Evolutionary conservation across 345 rosid genomes (phyloP).

Genomic region (Aquilaria malaccensis): DNA sequence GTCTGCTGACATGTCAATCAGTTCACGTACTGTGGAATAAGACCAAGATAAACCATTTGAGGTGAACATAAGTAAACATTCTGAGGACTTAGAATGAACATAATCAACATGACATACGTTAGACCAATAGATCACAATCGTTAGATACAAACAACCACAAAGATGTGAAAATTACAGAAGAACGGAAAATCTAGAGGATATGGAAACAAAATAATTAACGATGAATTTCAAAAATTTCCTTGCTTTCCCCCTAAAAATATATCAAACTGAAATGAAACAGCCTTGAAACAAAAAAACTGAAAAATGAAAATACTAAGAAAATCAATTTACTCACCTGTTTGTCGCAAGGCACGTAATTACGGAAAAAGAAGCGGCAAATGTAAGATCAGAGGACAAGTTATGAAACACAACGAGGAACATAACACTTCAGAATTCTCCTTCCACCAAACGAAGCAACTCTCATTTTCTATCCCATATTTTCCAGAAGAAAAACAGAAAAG

Average conservation of each 20-base stretch:
- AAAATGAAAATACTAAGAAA: constrained; percentile 2
- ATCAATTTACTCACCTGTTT: constrained; percentile 26
- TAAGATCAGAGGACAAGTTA: constrained; percentile 24
- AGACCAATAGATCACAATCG: no score
- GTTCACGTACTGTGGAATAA: constrained; percentile 5
- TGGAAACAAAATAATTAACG: no score
- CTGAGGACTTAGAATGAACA: constrained; percentile 1
- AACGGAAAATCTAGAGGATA: no score
- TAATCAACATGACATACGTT: not conserved
- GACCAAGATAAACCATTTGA: constrained; percentile 7
- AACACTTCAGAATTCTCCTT: constrained; percentile 16
- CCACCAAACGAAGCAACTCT: constrained; percentile 17
- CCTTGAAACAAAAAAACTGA: no score
- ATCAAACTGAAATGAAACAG: no score
- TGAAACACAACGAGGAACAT: constrained; percentile 11
- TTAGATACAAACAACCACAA: no score
- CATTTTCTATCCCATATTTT: constrained; percentile 39
- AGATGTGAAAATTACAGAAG: no score
- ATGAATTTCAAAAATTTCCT: no score
- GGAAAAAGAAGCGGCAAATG: constrained; percentile 24
- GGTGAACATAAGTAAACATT: no score
- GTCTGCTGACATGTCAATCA: not conserved
- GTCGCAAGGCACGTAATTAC: constrained; percentile 13
- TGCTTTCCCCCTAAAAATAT: not conserved
- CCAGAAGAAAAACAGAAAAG: constrained; percentile 20